Evolutionary conservation across 1,284 basidiomycete genomes (phyloP).

Genomic region (Vanrija sp.): DNA sequence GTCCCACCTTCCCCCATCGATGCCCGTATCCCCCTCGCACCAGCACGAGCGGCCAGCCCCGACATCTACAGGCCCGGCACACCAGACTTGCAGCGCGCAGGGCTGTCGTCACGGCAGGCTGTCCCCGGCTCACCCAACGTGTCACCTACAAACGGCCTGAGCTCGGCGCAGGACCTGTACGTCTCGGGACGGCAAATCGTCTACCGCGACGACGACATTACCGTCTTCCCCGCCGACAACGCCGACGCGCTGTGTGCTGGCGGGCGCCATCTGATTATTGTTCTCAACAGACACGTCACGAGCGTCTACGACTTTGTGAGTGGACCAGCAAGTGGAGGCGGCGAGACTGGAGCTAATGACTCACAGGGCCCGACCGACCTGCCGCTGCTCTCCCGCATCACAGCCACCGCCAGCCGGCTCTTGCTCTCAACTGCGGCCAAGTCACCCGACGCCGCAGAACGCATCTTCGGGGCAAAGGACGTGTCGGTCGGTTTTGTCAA

Average conservation of each 20-base stretch:
- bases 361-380: constrained; percentile 41
- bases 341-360: neutral
- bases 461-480: constrained; percentile 13
- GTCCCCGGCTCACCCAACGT: neutral
- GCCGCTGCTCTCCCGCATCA: constrained; percentile 38
- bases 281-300: constrained; percentile 41
- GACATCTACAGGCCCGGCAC: neutral
- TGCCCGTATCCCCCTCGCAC: constrained; percentile 7
- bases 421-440: constrained; percentile 11
- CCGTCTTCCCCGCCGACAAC: constrained; percentile 33
- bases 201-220: constrained; percentile 37
- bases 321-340: neutral
- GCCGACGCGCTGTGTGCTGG: constrained; percentile 34
- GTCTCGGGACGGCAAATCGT: constrained; percentile 34
- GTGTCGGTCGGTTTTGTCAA: constrained; percentile 39
- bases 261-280: constrained; percentile 43
- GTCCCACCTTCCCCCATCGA: constrained; percentile 4
- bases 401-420: constrained; percentile 26
- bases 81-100: constrained; percentile 12
- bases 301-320: constrained; percentile 46
- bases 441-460: constrained; percentile 1
- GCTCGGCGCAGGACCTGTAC: neutral
- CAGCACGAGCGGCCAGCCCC: constrained; percentile 5
- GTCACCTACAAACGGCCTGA: constrained; percentile 3
- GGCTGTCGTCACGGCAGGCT: neutral